These are phyloP conservation scores for Agaricales sp. DNA, from an alignment of 1,284 basidiomycete species.

Conservation along the genomic window DNA sequence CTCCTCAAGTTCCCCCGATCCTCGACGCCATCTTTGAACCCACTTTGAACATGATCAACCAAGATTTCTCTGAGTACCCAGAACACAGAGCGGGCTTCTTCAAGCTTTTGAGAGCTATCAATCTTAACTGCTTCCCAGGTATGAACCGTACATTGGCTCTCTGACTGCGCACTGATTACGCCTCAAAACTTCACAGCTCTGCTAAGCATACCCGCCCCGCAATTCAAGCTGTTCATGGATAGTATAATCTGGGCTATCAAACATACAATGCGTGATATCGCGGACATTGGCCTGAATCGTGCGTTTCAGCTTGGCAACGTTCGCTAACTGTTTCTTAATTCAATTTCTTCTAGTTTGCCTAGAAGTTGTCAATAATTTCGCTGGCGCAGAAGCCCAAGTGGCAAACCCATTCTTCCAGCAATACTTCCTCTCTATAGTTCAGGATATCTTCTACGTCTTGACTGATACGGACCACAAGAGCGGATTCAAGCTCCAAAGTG, in stretches of 20 bases:
- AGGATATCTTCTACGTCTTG: slow-evolving; percentile 96
- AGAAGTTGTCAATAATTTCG: slow-evolving; percentile 96
- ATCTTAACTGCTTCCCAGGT: slow-evolving; percentile 95
- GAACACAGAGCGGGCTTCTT: slow-evolving; percentile 98
- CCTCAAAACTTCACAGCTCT: slow-evolving; percentile 44
- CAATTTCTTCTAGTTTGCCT: slow-evolving; percentile 59
- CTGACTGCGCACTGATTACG: no score
- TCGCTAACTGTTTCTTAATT: slow-evolving; percentile 10
- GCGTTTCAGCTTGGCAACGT: slow-evolving; percentile 21
- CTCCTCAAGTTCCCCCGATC: slow-evolving; percentile 92
- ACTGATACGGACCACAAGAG: slow-evolving; percentile 99
- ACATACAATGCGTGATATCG: slow-evolving; percentile 99
- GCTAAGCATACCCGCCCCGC: slow-evolving; percentile 77
- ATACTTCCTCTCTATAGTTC: slow-evolving; percentile 89
- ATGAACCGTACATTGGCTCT: slow-evolving; percentile 14
- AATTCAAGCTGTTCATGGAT: slow-evolving; percentile 99
- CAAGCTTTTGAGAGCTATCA: slow-evolving; percentile 90
- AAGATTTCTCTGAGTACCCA: slow-evolving; percentile 97
- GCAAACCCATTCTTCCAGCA: slow-evolving; percentile 78
- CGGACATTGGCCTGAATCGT: slow-evolving; percentile 89
- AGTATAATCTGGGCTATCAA: slow-evolving; percentile 99
- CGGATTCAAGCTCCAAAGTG: slow-evolving; percentile 87
- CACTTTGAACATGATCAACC: slow-evolving; percentile 98
- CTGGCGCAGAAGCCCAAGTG: slow-evolving; percentile 41
- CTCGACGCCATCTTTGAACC: slow-evolving; percentile 97